These are phyloP conservation scores for Trebouxia sp. DNA, from an alignment of 139 green algal genomes.

Conservation along the genomic window DNA sequence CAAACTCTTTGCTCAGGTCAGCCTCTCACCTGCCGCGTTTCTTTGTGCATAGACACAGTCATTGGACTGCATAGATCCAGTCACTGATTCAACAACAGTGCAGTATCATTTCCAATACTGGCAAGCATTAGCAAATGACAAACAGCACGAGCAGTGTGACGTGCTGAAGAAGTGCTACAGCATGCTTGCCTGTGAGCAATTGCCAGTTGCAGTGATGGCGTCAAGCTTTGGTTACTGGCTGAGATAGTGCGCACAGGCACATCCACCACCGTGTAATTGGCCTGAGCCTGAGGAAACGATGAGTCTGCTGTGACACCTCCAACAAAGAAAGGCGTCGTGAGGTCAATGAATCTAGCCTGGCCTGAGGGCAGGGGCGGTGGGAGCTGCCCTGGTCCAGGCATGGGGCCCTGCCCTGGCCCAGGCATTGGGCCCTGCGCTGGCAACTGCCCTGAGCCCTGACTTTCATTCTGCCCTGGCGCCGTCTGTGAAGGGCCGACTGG, in stretches of 20 bases:
- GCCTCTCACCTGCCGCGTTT: too few species aligned
- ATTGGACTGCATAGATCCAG: too few species aligned
- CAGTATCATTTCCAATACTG: too few species aligned
- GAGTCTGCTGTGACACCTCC: slow-evolving; percentile 2
- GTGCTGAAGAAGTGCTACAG: too few species aligned
- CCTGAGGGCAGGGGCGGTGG: background rate
- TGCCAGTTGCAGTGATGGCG: background rate
- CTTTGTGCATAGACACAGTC: too few species aligned
- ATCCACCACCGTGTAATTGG: slow-evolving; percentile 5
- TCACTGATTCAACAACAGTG: too few species aligned
- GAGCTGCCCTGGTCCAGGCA: background rate
- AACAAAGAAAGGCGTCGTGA: background rate
- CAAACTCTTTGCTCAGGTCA: too few species aligned
- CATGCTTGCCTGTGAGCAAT: background rate
- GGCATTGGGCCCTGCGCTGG: background rate
- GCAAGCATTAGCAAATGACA: too few species aligned
- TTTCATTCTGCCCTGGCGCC: too few species aligned
- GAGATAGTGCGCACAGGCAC: slow-evolving; percentile 4
- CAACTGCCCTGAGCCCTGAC: too few species aligned
- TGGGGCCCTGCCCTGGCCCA: background rate
- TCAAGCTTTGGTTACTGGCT: background rate
- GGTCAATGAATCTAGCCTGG: background rate
- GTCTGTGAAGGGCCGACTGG: too few species aligned
- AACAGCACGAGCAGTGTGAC: too few species aligned
- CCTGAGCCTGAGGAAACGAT: background rate